These are phyloP conservation scores for Babesia ovis DNA, from an alignment of 169 alveolate genomes.

Conservation along the genomic window DNA sequence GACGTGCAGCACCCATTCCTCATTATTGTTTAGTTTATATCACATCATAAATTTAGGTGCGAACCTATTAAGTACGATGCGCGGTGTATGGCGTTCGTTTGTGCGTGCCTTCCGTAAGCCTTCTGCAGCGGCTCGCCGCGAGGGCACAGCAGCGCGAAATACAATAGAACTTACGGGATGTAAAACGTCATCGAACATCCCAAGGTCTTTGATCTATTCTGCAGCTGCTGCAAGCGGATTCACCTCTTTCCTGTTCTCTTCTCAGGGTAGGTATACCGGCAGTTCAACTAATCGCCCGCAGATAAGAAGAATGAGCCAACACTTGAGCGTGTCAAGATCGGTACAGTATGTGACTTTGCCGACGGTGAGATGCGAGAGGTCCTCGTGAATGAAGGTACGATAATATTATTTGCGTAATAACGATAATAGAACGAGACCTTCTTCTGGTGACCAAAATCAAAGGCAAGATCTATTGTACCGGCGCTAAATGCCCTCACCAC, in stretches of 20 bases:
- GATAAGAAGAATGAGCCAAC: constrained; percentile 6
- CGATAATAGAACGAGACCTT: constrained; percentile 59
- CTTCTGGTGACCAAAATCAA: constrained; percentile 68
- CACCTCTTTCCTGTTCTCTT: not conserved
- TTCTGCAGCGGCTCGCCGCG: not conserved
- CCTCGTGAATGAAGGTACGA: constrained; percentile 55
- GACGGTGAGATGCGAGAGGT: constrained; percentile 77
- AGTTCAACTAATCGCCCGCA: not conserved
- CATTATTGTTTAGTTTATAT: too few relatives aligned
- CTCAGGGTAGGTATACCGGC: not conserved
- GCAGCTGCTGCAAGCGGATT: constrained; percentile 3
- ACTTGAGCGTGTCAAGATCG: constrained; percentile 48
- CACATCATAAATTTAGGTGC: not conserved
- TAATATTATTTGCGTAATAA: not conserved
- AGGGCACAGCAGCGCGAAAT: not conserved
- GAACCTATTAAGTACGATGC: not conserved
- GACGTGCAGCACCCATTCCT: not conserved
- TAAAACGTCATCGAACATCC: not conserved
- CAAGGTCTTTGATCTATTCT: not conserved
- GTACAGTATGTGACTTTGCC: constrained; percentile 62
- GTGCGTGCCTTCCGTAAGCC: constrained; percentile 1
- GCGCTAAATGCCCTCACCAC: constrained; percentile 78
- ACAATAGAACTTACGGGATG: not conserved
- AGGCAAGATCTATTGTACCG: constrained; percentile 71
- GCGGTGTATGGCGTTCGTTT: constrained; percentile 4